These are phyloP conservation scores for Albifimbria verrucaria DNA, from an alignment of 2,329 filamentous ascomycete genomes.

Conservation along the genomic window DNA sequence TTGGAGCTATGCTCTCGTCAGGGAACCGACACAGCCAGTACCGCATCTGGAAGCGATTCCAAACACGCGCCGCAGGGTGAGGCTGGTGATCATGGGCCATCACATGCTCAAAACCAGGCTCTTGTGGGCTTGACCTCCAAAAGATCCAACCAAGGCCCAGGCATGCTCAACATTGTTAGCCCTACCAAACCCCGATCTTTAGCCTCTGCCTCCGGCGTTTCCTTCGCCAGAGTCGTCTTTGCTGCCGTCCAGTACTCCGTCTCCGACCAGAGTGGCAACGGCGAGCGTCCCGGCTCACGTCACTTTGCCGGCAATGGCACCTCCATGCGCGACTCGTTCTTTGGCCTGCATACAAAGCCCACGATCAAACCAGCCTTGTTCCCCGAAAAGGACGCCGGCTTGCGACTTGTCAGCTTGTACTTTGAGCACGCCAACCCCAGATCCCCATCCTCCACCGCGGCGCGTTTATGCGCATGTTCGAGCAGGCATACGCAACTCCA, in stretches of 20 bases:
- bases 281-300: constrained; percentile 20
- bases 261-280: constrained; percentile 53
- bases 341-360: constrained; percentile 89
- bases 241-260: constrained; percentile 80
- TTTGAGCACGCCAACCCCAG: constrained; percentile 97
- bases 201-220: constrained; percentile 84
- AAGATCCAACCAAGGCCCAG: constrained; percentile 28
- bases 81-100: constrained; percentile 16
- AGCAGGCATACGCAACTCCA: constrained; percentile 71
- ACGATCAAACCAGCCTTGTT: constrained; percentile 84
- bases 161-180: constrained; percentile 73
- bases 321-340: constrained; percentile 93
- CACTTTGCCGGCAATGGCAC: constrained; percentile 49
- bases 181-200: constrained; percentile 77
- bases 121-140: constrained; percentile 31
- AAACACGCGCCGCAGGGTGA: constrained; percentile 32
- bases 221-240: constrained; percentile 90
- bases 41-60: constrained; percentile 28
- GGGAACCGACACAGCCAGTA: constrained; percentile 31
- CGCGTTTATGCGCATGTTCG: constrained; percentile 87
- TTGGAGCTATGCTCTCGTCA: constrained; percentile 63
- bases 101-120: constrained; percentile 25
- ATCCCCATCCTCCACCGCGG: constrained; percentile 87
- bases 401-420: constrained; percentile 74
- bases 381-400: constrained; percentile 71